Evolutionary conservation across 306 rosid species (phyloP).

Genomic region (Castanea sativa): DNA sequence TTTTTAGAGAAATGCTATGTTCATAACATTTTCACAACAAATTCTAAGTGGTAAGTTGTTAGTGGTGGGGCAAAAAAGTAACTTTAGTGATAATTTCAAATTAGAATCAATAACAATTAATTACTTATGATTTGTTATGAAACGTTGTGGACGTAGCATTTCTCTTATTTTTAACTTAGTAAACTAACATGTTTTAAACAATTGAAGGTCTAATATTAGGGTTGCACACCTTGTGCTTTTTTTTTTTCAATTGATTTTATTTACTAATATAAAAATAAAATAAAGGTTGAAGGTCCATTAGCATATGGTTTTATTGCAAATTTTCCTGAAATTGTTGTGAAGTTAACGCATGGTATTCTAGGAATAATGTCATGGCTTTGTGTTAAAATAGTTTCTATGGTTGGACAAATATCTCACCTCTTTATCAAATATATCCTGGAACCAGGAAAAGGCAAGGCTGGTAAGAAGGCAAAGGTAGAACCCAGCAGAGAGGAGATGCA

Average conservation of each 20-base stretch:
- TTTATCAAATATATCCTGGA: slow-evolving; percentile 22
- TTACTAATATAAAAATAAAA: no score
- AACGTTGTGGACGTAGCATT: no score
- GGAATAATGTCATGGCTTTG: background rate
- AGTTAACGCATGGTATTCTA: background rate
- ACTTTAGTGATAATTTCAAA: no score
- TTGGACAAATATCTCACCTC: slow-evolving; percentile 5
- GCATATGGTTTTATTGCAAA: background rate
- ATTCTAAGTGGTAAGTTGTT: no score
- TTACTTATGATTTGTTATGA: no score
- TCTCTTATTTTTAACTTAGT: background rate
- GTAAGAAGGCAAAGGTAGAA: slow-evolving; percentile 81
- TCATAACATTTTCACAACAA: no score
- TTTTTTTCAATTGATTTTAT: no score
- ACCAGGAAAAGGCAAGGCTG: slow-evolving; percentile 63
- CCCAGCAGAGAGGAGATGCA: slow-evolving; percentile 84
- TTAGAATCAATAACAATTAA: no score
- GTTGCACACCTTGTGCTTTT: no score
- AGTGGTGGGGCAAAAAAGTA: no score
- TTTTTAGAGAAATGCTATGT: background rate
- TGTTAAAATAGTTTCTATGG: background rate
- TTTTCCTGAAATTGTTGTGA: background rate
- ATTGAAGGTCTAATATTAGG: background rate
- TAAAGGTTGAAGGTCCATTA: background rate
- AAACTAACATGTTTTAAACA: background rate